Base-by-base conservation (phyloP, 441 rosid species). In the Pelargonium australe region DNA sequence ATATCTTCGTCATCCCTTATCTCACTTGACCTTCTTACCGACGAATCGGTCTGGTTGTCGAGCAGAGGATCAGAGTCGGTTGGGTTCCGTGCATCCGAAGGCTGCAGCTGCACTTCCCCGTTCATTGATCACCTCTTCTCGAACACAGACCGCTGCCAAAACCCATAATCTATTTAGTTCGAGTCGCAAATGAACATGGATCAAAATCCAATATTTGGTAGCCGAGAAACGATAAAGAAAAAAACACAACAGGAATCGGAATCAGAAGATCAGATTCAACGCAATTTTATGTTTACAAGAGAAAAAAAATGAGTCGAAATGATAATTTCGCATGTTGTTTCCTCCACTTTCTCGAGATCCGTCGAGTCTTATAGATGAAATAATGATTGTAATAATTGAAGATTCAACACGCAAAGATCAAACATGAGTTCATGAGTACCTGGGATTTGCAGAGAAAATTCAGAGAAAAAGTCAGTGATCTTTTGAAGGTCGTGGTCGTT, bases 51-150 rank as follows among this genome's bases (percentile, higher is more conserved):
- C 65, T 63, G 81, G 68, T 72, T 53, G 31, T 76, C 75, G 11
- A 92, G 82, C 65, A 92, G 84, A 64, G 96, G 98, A 80, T 86
- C 95, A 3, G 86, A 80, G 70, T 92, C 98, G 70, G 79, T 80
- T 16, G 82, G 85, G 70, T 63, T 78, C 19, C 71, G 84, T 10
- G 72, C 75, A 47, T 75, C 80, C 6, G 80, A 70, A 66, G 89
- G 76, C 82, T 84, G 87, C 57, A 86, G 79, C 81, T 88, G 89
- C 64, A 89, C 82, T 79, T 93, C 96, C 69, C 84, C 87, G 70
- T 75, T 74, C 96, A 84, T 89, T 68, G 76, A 55, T 72, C 7
- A 28, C 55, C 28, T 44, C 53, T 40, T 31, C 28, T 12, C 62
- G 16, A 63, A 7, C 47, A 61, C 19, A 31, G 43, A 43, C 11